phyloP scores from a whole-genome alignment of 257 asterid species.

The Cinchona pubescens region DNA sequence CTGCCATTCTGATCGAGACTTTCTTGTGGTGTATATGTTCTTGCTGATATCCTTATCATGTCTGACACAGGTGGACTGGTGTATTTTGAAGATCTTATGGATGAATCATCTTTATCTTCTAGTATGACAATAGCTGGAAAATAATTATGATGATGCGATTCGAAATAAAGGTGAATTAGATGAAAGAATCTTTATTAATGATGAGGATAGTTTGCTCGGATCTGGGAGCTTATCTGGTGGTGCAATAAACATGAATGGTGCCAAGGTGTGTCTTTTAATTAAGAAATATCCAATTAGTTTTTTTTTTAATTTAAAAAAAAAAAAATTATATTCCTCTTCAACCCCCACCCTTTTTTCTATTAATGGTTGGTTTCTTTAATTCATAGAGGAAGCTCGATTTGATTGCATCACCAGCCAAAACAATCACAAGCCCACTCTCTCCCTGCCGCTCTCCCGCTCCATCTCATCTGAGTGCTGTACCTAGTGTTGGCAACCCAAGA shows the following conservation, averaged over 20 bases:
- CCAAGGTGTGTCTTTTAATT: conserved; percentile 32
- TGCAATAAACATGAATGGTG: conserved; percentile 44
- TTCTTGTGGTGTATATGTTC: conserved; percentile 6
- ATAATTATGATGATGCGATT: conserved; percentile 57
- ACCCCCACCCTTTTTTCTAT: background rate
- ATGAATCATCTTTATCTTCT: conserved; percentile 55
- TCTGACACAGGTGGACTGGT: conserved; percentile 70
- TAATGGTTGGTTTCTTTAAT: conserved; percentile 17
- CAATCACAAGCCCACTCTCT: conserved; percentile 73
- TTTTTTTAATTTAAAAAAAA: too few species aligned
- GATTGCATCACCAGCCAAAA: conserved; percentile 79
- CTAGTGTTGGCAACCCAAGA: conserved; percentile 48
- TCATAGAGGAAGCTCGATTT: conserved; percentile 68
- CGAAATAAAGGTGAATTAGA: conserved; percentile 67
- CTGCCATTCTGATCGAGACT: background rate
- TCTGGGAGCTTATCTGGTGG: conserved; percentile 88
- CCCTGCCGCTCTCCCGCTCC: conserved; percentile 63
- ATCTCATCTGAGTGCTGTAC: conserved; percentile 40
- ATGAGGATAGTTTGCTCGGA: conserved; percentile 77
- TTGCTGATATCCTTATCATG: background rate
- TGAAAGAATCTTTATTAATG: conserved; percentile 78
- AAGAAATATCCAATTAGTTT: background rate
- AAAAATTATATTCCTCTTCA: too few species aligned
- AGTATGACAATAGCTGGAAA: conserved; percentile 57
- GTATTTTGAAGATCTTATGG: conserved; percentile 73